Conservation (phyloP, 208 protist genomes). For the Wallacemonas sp. region DNA sequence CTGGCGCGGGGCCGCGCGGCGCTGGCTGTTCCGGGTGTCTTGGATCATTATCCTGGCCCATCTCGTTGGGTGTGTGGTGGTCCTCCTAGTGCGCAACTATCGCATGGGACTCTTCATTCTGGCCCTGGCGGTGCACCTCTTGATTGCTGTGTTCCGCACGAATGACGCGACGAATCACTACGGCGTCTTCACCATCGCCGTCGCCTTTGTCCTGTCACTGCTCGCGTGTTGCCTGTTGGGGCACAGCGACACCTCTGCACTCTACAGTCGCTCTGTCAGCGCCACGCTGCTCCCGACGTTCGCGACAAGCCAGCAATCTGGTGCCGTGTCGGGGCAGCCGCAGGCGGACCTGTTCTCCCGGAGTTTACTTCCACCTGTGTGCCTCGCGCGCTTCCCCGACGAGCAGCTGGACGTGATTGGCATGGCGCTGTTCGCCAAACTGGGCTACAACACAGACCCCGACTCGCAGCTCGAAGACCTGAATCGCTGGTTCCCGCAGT, state of each 20-base stretch:
- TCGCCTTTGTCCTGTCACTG: conserved; percentile 31
- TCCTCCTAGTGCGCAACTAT: conserved; percentile 41
- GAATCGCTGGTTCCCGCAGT: conserved; percentile 51
- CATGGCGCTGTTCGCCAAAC: conserved; percentile 63
- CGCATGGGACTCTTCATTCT: conserved; percentile 56
- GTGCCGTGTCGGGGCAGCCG: conserved; percentile 3
- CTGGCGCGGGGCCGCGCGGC: conserved; percentile 26
- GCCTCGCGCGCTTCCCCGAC: conserved; percentile 27
- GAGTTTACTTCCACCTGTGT: conserved; percentile 30
- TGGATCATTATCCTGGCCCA: conserved; percentile 43
- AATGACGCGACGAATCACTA: conserved; percentile 43
- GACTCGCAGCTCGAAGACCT: conserved; percentile 34
- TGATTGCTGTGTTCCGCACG: conserved; percentile 40
- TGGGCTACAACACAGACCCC: conserved; percentile 35
- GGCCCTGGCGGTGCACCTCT: conserved; percentile 45
- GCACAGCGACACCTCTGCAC: conserved; percentile 13
- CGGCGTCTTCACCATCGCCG: conserved; percentile 36
- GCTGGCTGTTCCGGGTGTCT: conserved; percentile 47
- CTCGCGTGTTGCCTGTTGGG: conserved; percentile 54
- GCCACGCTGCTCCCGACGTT: conserved; percentile 22
- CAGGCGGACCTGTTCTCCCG: neutral
- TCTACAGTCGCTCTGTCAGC: conserved; percentile 34
- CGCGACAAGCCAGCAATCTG: conserved; percentile 2
- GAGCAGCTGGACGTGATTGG: conserved; percentile 36
- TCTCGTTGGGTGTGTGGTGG: conserved; percentile 43